Evolutionary conservation across 2,329 filamentous ascomycete species (phyloP), one percentile per base, ranked within the genome.

Genomic region (Aspergillus tubingensis): DNA sequence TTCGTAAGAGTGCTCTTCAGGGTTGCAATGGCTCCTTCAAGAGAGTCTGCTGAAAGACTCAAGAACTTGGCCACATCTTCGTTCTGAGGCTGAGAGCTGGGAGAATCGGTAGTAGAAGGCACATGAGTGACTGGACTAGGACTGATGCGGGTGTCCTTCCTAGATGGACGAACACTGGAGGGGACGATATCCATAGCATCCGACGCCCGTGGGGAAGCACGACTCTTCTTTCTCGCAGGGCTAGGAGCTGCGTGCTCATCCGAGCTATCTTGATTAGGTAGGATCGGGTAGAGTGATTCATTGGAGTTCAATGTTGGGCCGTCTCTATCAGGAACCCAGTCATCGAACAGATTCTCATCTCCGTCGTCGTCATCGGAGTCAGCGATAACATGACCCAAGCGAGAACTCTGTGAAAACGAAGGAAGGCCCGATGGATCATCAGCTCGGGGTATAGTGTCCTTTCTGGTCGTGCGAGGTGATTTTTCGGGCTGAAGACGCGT

Each of bases 311-410:
- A 23, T 2, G 66, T 61, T 38, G 68, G 61, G 17, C 66, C 59
- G 30, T 69, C 67, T 11, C 68, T 64, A 21, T 65, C 65, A 19
- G 56, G 56, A 15, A 61, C 44, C 70, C 68, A 71, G 30, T 66
- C 65, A 15, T 69, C 70, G 23, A 72, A 71, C 38, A 66, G 43
- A n/a, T 63, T 56, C n/a, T 64, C 62, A 54, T 65, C 65, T 49
- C 70, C 70, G 32, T 76, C 73, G 48, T 72, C 32, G 11, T 36
- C 72, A 47, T 77, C 75, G 1, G 76, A 77, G 54, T 77, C 75
- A 8, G 69, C 69, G 58, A 77, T 72, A 2, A 74, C 67, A 47
- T 57, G 57, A 17, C 66, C 65, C 10, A 43, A 51, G 8, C 49
- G 62, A 23, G 48, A 60, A n/a, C 38, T 30, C 8, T 58, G 63